Evolutionary conservation across 139 green algal genomes (phyloP).

Genomic region (Tetraselmis chui): DNA sequence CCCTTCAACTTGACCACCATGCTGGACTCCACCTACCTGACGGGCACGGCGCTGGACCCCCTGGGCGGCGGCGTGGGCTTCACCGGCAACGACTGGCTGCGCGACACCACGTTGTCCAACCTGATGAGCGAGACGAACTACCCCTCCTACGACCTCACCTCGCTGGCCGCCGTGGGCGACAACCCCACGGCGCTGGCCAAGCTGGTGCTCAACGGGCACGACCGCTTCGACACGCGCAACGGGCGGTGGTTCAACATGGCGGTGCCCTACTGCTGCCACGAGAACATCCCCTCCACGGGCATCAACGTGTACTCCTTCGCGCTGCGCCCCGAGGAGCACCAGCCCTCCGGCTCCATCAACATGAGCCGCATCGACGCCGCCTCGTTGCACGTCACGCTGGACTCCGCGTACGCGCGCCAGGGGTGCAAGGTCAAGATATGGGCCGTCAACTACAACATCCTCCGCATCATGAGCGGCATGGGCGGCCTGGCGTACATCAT

Average conservation of each 20-base stretch:
- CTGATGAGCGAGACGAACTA: too few species aligned
- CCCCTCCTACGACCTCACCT: too few species aligned
- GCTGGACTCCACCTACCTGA: background rate
- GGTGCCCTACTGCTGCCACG: constrained; percentile 22
- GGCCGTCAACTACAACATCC: constrained; percentile 20
- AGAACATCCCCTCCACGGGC: constrained; percentile 15
- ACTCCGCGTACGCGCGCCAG: too few species aligned
- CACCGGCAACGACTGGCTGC: too few species aligned
- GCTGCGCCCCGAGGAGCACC: too few species aligned
- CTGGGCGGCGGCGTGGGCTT: too few species aligned
- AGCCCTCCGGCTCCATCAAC: too few species aligned
- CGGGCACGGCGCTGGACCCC: background rate
- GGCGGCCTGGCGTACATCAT: constrained; percentile 12
- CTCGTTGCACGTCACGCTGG: too few species aligned
- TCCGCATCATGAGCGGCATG: constrained; percentile 15
- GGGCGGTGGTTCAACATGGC: constrained; percentile 16
- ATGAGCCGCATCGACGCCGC: too few species aligned
- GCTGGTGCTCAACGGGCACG: constrained; percentile 22
- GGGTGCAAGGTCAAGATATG: constrained; percentile 11
- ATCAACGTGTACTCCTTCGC: too few species aligned
- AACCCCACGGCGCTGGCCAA: constrained; percentile 7
- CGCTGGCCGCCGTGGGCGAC: too few species aligned
- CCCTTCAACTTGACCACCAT: constrained; percentile 20
- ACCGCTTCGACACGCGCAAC: constrained; percentile 10
- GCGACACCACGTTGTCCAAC: too few species aligned